These are phyloP conservation scores for Diaporthe humulicola DNA, from an alignment of 2,329 filamentous ascomycete species.

Conservation along the genomic window DNA sequence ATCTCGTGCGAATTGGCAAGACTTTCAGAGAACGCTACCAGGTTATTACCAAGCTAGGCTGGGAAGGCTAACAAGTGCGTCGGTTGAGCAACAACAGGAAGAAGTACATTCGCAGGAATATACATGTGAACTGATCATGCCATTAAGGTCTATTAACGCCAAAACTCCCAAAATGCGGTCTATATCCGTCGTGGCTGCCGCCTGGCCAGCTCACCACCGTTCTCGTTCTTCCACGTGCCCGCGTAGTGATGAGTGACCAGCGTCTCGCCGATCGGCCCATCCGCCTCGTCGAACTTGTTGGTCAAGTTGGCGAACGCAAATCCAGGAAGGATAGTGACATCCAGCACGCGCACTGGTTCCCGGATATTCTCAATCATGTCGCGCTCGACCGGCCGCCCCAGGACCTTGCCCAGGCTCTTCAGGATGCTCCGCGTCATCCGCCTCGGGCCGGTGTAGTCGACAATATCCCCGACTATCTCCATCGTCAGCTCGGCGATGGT, in stretches of 20 bases:
- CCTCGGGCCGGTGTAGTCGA: slow-evolving; percentile 41
- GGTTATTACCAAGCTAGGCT: slow-evolving; percentile 7
- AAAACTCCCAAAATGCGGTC: not conserved
- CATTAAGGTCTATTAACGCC: not conserved
- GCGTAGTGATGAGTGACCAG: slow-evolving; percentile 39
- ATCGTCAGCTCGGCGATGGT: slow-evolving; percentile 33
- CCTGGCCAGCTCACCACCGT: slow-evolving; percentile 32
- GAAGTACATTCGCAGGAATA: too few species aligned
- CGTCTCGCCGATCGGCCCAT: slow-evolving; percentile 10
- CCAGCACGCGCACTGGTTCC: not conserved
- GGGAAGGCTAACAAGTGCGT: too few species aligned
- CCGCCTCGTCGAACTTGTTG: slow-evolving; percentile 8
- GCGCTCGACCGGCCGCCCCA: not conserved
- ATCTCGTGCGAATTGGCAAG: not conserved
- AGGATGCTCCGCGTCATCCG: slow-evolving; percentile 38
- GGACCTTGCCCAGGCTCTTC: slow-evolving; percentile 30
- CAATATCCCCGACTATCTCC: slow-evolving; percentile 40
- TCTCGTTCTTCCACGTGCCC: slow-evolving; percentile 38
- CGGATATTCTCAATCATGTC: slow-evolving; percentile 8
- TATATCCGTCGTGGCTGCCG: not conserved
- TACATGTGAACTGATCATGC: too few species aligned
- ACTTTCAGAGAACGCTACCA: not conserved
- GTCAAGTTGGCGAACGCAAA: slow-evolving; percentile 16
- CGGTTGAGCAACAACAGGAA: too few species aligned
- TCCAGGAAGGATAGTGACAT: slow-evolving; percentile 24